These are phyloP conservation scores for Bimuria novae-zelandiae DNA, from an alignment of 2,329 filamentous ascomycete species.

Conservation along the genomic window DNA sequence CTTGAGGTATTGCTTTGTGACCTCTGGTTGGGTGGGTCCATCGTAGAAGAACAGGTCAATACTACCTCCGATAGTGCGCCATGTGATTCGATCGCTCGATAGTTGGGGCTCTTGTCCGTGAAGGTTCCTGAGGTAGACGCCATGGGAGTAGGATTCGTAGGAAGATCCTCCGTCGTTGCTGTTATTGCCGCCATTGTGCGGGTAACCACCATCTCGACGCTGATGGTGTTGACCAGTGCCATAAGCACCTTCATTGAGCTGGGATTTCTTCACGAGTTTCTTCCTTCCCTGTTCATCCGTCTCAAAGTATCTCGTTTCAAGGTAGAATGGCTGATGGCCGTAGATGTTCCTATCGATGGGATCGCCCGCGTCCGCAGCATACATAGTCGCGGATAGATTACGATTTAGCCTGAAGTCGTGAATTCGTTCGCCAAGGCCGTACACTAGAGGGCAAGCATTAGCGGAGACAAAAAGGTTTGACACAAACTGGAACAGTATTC, in stretches of 20 bases:
- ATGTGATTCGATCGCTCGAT: slow-evolving; percentile 67
- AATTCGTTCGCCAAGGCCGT: slow-evolving; percentile 75
- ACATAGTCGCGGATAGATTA: slow-evolving; percentile 72
- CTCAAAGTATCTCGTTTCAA: slow-evolving; percentile 77
- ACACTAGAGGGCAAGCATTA: slow-evolving; percentile 48
- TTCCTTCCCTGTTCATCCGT: slow-evolving; percentile 54
- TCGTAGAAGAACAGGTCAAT: slow-evolving; percentile 81
- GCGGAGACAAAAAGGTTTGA: background rate
- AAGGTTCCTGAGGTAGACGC: slow-evolving; percentile 76
- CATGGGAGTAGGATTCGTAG: slow-evolving; percentile 73
- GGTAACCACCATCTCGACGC: background rate
- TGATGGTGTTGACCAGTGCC: slow-evolving; percentile 8
- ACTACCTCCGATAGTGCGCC: slow-evolving; percentile 74
- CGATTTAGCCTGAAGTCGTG: slow-evolving; percentile 72
- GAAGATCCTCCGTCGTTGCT: slow-evolving; percentile 51
- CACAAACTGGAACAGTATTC: background rate
- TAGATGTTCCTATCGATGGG: slow-evolving; percentile 71
- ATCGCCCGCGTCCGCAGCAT: slow-evolving; percentile 70
- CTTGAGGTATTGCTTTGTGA: slow-evolving; percentile 72
- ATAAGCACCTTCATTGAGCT: slow-evolving; percentile 45
- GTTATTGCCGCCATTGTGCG: background rate
- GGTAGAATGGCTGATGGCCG: slow-evolving; percentile 76
- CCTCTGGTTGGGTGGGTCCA: slow-evolving; percentile 69
- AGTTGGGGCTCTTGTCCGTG: slow-evolving; percentile 77
- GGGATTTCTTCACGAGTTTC: slow-evolving; percentile 58